Base-by-base conservation (phyloP, 768 basidiomycete species). In the Podaxis pistillaris region DNA sequence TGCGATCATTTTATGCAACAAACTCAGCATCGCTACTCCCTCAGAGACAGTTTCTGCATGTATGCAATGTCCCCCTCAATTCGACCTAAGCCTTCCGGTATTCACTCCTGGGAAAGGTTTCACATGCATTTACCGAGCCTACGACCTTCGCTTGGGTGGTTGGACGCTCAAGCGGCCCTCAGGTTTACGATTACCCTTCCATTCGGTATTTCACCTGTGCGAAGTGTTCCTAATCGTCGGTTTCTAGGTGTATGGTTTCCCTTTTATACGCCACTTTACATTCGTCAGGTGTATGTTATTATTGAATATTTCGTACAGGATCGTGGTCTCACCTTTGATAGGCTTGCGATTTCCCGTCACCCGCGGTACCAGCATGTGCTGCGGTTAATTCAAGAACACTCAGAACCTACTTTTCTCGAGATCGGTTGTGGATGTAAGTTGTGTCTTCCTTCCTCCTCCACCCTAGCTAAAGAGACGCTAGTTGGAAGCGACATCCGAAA, bases 401-500 rank as follows among this genome's bases (percentile, higher is more conserved):
- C 69, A 22, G 67, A 68, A 28, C 70, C 77, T 6, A 72, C 79
- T 40, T 68, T 79, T 2, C 69, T 81, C 7, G 79, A 81, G 59
- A 67, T 79, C 12, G 79, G 77, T 7, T 81, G 79, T 63, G 77
- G 78, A 64, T 79, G 79, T 81, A 36, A 60, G 72, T 69, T 1
- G 28, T 19, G 6, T 37, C 6, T 8, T 54, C 22, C 12, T 58
- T 50, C 30, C 17, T 37, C 46, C 33, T 36, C 38, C 57, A 37
- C 38, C 55, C 30, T 49, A 47, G 40, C 19, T 50, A 17, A 4
- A n/a, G 17, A n/a, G 47, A 9, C 15, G 8, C 37, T 30, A 81
- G 80, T 80, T 63, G 80, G 79, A 4, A 77, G 74, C 47, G 79
- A 78, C 60, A 46, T 72, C 6, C 63, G 78, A n/a, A 79, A 79